Base-by-base conservation (phyloP, 1,284 basidiomycete genomes). In the Phellopilus nigrolimitatus region DNA sequence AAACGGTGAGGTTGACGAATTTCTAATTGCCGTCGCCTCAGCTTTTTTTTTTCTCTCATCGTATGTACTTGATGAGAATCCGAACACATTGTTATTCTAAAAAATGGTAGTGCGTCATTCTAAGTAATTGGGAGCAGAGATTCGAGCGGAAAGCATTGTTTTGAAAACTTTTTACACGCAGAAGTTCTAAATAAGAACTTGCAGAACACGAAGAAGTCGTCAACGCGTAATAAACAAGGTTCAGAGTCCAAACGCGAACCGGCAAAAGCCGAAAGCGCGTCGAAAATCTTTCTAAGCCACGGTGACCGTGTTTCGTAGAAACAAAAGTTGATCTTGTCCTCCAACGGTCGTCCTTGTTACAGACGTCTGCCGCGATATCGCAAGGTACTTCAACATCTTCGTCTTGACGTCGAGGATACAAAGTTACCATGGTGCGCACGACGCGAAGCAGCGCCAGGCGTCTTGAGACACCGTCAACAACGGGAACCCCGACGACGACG, bases 401-500 rank as follows among this genome's bases (percentile, higher is more conserved):
- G 30, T 3, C 17, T 6, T 4, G 13, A 8, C 28, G 8, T 21
- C 2, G 24, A 37, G 36, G 6, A 6, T n/a, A 4, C 36, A 44
- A 17, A 13, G 8, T 15, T 10, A 17, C 21, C 31, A 47, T 47
- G 45, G 45, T 30, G 15, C 45, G 33, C 21, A 24, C 34, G 22
- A 47, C 45, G 10, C 22, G 45, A 40, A 30, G 43, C 10, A 39
- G 50, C 25, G 22, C 38, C 4, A 17, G 37, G 10, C 27, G 27
- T 27, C 50, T 30, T 21, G 49, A 42, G 39, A 66, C 70, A 1
- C 53, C 67, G 12, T 61, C 68, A 2, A 51, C 63, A 2, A 41
- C 49, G 21, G 40, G 41, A 17, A 50, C 49, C 4, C 38, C 48
- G 21, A 42, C 38, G 6, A 43, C 71, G 2, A 41, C 49, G 21